Base-by-base conservation (phyloP, 768 basidiomycete genomes). In the Mycena filopes region DNA sequence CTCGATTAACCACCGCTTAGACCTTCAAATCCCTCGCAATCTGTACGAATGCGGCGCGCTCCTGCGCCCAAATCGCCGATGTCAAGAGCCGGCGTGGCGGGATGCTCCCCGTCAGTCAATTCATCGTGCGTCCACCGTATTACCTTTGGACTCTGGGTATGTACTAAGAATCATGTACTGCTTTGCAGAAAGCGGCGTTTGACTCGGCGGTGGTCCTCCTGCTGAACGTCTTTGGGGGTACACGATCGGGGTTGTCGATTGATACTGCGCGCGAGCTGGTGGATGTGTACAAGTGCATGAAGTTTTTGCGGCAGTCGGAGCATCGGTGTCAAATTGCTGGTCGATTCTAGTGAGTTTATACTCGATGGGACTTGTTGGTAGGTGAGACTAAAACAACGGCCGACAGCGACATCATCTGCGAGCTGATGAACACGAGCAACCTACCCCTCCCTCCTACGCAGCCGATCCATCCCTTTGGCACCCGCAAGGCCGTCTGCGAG, bases 31-130 rank as follows among this genome's bases (percentile, higher is more conserved):
- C 88, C 0, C 81, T 90, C 10, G 87, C 89, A 0, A 89, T 90
- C 54, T 90, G 88, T 73, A 83, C 85, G 31, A 90, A 89, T 40
- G 82, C 90, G 1, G 87, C 90, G 0, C 80, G 89, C 15, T 87
- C 87, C 0, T 84, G 82, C 50, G 80, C 80, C n/a, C 87, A 87
- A 55, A 79, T 91, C 31, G 72, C 86, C 49, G 87, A 89, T 62
- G 76, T 79, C 16, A 78, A 80, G 53, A 76, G 78, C 42, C 70
- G 60, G 36, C 36, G 36, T 33, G 70, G 78, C 16, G 54, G 72
- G 3, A 73, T 70, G n/a, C 21, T 45, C 28, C 65, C 58, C 70
- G 60, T 28, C 73, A 61, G 66, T 68, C 55, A 50, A 13, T 18
- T 46, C 20, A 18, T 64, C 16, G 60, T 57, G 57, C 38, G 29